Evolutionary conservation across 2,329 filamentous ascomycete genomes (phyloP).

Genomic region (Claviceps pusilla): DNA sequence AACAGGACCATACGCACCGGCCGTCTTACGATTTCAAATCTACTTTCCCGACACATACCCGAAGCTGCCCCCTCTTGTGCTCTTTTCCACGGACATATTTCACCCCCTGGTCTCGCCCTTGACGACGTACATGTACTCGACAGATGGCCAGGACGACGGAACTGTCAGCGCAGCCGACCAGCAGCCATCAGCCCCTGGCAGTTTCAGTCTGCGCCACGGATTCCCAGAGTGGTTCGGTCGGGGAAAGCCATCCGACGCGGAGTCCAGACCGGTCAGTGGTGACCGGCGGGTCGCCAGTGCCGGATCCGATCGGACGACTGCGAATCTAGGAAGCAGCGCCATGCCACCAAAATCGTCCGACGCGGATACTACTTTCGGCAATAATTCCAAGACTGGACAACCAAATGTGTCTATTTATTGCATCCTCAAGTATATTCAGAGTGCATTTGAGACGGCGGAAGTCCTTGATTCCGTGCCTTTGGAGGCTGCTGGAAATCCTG

Average conservation of each 20-base stretch:
- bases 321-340: slow-evolving; percentile 8
- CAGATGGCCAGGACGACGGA: slow-evolving; percentile 57
- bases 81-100: slow-evolving; percentile 85
- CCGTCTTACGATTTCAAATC: slow-evolving; percentile 79
- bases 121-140: slow-evolving; percentile 89
- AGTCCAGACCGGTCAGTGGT: slow-evolving; percentile 27
- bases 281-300: slow-evolving; percentile 17
- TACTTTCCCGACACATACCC: slow-evolving; percentile 75
- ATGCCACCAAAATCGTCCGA: slow-evolving; percentile 17
- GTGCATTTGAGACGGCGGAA: slow-evolving; percentile 62
- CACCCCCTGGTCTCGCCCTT: slow-evolving; percentile 84
- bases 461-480: slow-evolving; percentile 68
- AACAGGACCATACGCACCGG: slow-evolving; percentile 73
- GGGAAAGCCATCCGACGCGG: slow-evolving; percentile 26
- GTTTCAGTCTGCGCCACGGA: slow-evolving; percentile 78
- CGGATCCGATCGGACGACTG: slow-evolving; percentile 11
- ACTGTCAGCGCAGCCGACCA: slow-evolving; percentile 74
- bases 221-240: slow-evolving; percentile 83
- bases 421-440: slow-evolving; percentile 66
- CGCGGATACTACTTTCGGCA: slow-evolving; percentile 18
- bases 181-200: slow-evolving; percentile 70
- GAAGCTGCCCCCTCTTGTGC: slow-evolving; percentile 63
- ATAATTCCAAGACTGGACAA: slow-evolving; percentile 24
- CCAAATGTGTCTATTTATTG: slow-evolving; percentile 43
- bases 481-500: slow-evolving; percentile 72